Evolutionary conservation across 768 basidiomycete species (phyloP).

Genomic region (Boletus fagicola): DNA sequence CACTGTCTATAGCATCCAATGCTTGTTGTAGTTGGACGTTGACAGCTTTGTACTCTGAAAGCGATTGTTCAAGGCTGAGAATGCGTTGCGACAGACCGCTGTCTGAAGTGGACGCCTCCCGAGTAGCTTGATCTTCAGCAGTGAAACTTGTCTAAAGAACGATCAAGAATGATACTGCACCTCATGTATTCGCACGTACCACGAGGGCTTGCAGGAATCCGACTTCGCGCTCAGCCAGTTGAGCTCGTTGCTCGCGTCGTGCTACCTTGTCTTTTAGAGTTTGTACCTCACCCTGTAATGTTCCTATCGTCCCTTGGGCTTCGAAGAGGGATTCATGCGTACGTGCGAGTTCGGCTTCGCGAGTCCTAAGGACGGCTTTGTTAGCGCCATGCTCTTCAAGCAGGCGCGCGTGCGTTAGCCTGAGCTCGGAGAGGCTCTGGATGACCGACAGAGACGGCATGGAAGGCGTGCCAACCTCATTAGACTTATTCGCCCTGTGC

Average conservation of each 20-base stretch:
- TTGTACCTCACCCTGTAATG: conserved; percentile 38
- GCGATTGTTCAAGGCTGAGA: conserved; percentile 52
- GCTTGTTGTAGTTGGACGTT: conserved; percentile 47
- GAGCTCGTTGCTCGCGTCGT: conserved; percentile 39
- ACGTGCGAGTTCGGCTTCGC: conserved; percentile 51
- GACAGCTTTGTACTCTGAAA: conserved; percentile 54
- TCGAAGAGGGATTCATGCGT: conserved; percentile 39
- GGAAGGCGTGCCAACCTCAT: conserved; percentile 37
- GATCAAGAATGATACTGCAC: background rate
- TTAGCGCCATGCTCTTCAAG: conserved; percentile 68
- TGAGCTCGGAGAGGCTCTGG: conserved; percentile 56
- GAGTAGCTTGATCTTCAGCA: conserved; percentile 49
- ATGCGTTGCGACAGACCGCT: conserved; percentile 43
- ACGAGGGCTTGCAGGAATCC: conserved; percentile 66
- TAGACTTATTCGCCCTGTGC: conserved; percentile 39
- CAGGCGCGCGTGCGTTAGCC: conserved; percentile 58
- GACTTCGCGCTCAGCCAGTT: conserved; percentile 57
- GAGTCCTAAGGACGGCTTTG: conserved; percentile 48
- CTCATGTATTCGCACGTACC: conserved; percentile 39
- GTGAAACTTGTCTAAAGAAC: conserved; percentile 55
- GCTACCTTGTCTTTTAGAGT: conserved; percentile 38
- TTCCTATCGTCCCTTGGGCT: conserved; percentile 31
- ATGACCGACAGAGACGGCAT: conserved; percentile 54
- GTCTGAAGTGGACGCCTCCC: conserved; percentile 27
- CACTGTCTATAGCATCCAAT: conserved; percentile 45